Evolutionary conservation across 106 monocot species (phyloP), one percentile per base, ranked within the genome.

Genomic region (Apostasia shenzhenica): DNA sequence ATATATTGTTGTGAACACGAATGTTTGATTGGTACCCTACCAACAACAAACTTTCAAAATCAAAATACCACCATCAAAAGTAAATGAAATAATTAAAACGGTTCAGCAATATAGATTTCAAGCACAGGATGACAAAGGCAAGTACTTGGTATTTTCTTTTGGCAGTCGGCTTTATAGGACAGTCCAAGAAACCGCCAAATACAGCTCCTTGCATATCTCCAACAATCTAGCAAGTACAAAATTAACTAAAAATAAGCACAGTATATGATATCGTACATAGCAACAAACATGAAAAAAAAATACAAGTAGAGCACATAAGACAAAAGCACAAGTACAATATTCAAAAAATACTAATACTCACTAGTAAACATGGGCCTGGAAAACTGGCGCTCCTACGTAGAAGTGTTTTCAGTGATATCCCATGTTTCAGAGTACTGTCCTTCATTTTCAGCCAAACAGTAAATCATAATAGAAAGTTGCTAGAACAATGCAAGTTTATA

Each of bases 141-240:
- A 14, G 41, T 75, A 88, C 95, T 80, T 88, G 95, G 73, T 95
- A 95, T 77, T 91, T 95, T 80, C 95, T 83, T 88, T 79, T 95
- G 48, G 85, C 54, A 69, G 91, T 86, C 63, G 88, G 80, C 54
- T 84, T 86, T 45, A 86, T 54, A 65, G 91, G 88, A 65, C 84
- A 43, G 53, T 95, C 91, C 69, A 95, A 56, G 42, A 95, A 74
- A 8, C 91, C 95, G 65, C 95, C 95, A 95, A 95, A 95, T 41
- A 88, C 73, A 72, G 91, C 88, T 69, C 95, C 95, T 80, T 88
- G 81, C 71, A 78, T 86, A 75, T 95, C 95, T 67, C 91, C 95
- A 66, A 75, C 86, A 86, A 95, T 82, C 95, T 95, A 57, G 48
- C 55, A 69, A 67, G 52, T 8, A 55, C 43, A 40, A 47, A 42